phyloP scores from a whole-genome alignment of 2,329 filamentous ascomycete genomes.

The Aureobasidium sp. region DNA sequence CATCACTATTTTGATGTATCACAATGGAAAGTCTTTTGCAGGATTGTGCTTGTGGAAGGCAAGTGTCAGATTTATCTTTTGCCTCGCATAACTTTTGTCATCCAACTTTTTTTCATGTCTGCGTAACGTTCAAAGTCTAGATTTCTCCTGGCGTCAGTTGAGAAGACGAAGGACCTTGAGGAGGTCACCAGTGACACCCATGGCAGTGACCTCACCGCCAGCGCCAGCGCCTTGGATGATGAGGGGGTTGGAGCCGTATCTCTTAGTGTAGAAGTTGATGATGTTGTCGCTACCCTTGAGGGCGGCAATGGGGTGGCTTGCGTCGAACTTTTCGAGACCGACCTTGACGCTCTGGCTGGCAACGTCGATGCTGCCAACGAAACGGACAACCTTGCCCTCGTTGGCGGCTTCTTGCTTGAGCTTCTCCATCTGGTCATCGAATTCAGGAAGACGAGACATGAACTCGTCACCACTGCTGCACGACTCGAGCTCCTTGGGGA shows the following conservation, averaged over 20 bases:
- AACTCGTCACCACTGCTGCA: constrained; percentile 77
- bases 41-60: neutral
- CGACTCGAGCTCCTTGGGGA: constrained; percentile 77
- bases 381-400: constrained; percentile 86
- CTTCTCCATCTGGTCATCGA: constrained; percentile 84
- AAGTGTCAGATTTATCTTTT: neutral
- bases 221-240: constrained; percentile 91
- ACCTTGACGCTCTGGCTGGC: constrained; percentile 78
- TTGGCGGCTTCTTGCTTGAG: constrained; percentile 78
- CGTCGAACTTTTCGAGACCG: constrained; percentile 76
- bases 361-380: constrained; percentile 89
- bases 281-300: constrained; percentile 98
- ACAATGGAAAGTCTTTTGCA: neutral
- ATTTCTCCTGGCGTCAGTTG: constrained; percentile 17
- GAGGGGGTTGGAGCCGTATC: constrained; percentile 83
- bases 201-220: constrained; percentile 90
- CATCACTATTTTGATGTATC: neutral
- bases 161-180: constrained; percentile 79
- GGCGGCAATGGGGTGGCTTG: constrained; percentile 82
- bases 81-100: neutral
- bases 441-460: constrained; percentile 68
- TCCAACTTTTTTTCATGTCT: neutral
- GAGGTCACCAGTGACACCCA: constrained; percentile 92
- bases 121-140: neutral
- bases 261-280: constrained; percentile 95